Evolutionary conservation across 2,329 filamentous ascomycete genomes (phyloP).

Genomic region (Aspergillus viridinutans): DNA sequence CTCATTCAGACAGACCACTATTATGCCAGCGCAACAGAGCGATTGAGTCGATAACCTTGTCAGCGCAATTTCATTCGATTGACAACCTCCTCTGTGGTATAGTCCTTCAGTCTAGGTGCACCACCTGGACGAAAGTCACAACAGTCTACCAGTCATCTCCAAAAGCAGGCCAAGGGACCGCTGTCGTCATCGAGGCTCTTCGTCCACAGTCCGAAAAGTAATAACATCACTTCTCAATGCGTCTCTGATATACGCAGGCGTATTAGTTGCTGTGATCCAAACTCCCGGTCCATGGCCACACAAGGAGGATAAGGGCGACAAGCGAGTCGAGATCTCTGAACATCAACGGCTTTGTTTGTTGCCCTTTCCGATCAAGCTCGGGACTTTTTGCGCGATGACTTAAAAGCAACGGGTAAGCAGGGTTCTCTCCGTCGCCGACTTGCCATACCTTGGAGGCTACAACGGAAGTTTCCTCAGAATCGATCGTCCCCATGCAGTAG

Average conservation of each 20-base stretch:
- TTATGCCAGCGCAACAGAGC: too few species aligned
- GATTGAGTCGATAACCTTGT: not conserved
- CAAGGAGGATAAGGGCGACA: not conserved
- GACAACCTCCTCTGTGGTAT: not conserved
- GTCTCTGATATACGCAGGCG: not conserved
- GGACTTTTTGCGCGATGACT: too few species aligned
- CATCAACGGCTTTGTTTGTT: too few species aligned
- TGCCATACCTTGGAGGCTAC: too few species aligned
- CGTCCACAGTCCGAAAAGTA: not conserved
- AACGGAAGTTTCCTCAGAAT: too few species aligned
- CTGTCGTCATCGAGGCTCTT: not conserved
- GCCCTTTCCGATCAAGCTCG: too few species aligned
- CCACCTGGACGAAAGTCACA: too few species aligned
- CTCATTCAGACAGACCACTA: not conserved
- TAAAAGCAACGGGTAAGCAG: too few species aligned
- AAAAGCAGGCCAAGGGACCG: not conserved
- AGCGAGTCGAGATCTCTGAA: too few species aligned
- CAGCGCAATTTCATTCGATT: not conserved
- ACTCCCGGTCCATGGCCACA: not conserved
- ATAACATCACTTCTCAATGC: not conserved
- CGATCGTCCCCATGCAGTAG: too few species aligned
- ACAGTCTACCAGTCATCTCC: too few species aligned
- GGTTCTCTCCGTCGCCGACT: too few species aligned
- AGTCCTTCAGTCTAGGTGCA: not conserved
- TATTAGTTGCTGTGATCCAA: not conserved